phyloP scores from a whole-genome alignment of 2,329 filamentous ascomycete species.

The Penicillium paneum region DNA sequence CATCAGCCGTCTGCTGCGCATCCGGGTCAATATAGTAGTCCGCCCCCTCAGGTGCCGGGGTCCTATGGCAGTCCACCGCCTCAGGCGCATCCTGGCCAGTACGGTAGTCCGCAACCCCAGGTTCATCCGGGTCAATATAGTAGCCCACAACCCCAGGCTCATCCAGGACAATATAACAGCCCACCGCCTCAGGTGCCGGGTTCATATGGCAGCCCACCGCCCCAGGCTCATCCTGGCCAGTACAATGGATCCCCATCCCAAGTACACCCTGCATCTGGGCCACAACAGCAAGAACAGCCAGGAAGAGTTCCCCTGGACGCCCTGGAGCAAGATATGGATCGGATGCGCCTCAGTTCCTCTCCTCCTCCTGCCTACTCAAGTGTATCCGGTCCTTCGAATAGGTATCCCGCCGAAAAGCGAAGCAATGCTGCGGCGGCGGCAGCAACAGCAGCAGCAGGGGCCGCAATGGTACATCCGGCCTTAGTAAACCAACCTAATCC shows the following conservation, averaged over 20 bases:
- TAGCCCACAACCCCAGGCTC: conserved; percentile 38
- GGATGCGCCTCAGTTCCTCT: conserved; percentile 74
- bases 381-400: conserved; percentile 54
- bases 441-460: not conserved
- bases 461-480: conserved; percentile 26
- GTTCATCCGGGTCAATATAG: conserved; percentile 21
- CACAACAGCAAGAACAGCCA: conserved; percentile 25
- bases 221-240: not conserved
- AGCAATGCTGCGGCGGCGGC: conserved; percentile 41
- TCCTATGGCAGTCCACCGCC: conserved; percentile 8
- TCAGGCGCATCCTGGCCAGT: conserved; percentile 21
- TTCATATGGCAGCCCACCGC: not conserved
- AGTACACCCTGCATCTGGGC: conserved; percentile 21
- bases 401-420: conserved; percentile 77
- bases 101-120: not conserved
- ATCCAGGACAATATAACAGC: conserved; percentile 5
- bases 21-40: conserved; percentile 28
- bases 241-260: conserved; percentile 27
- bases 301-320: conserved; percentile 59
- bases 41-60: conserved; percentile 33
- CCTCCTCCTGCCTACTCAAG: conserved; percentile 95
- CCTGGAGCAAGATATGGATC: conserved; percentile 81
- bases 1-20: conserved; percentile 37
- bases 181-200: conserved; percentile 21
- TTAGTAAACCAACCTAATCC: conserved; percentile 19